A percentile compares a stretch with the other conserved stretches of the same genome.
Conservation (phyloP, 257 asterid species). For the Solanum peruvianum region DNA sequence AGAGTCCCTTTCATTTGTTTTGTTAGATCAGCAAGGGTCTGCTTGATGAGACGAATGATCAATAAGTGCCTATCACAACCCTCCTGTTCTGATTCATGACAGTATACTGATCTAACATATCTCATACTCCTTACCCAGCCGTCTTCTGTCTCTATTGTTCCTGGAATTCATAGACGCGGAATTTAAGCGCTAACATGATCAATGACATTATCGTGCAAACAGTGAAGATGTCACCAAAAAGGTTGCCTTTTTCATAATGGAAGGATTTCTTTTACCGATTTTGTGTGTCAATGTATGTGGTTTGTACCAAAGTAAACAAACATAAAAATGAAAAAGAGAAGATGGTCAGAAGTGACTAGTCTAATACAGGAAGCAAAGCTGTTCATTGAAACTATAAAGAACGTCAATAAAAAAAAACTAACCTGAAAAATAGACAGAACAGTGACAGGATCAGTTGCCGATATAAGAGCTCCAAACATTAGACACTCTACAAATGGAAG, state of each 20-base stretch:
- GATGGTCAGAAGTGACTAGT: background rate
- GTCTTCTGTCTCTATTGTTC: background rate
- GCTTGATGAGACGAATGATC: background rate
- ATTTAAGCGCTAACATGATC: background rate
- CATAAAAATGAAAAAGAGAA: background rate
- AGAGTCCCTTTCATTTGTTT: background rate
- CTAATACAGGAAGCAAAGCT: background rate
- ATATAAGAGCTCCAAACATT: conserved; percentile 99
- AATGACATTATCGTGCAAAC: background rate
- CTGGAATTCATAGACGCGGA: background rate
- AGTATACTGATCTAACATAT: background rate
- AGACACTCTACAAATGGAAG: conserved; percentile 94
- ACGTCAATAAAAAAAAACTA: background rate
- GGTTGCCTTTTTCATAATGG: background rate
- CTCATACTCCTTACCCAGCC: background rate
- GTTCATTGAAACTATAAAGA: background rate
- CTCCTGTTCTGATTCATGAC: background rate
- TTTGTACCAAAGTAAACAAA: background rate
- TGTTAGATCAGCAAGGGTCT: background rate
- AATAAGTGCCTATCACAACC: background rate
- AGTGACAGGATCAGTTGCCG: conserved; percentile 97
- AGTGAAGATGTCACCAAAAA: background rate
- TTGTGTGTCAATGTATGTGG: background rate
- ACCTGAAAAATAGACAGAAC: conserved; percentile 99
- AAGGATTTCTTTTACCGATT: background rate